Conservation (phyloP, 1,139 yeast species). For the Scheffersomyces parashehatae region DNA sequence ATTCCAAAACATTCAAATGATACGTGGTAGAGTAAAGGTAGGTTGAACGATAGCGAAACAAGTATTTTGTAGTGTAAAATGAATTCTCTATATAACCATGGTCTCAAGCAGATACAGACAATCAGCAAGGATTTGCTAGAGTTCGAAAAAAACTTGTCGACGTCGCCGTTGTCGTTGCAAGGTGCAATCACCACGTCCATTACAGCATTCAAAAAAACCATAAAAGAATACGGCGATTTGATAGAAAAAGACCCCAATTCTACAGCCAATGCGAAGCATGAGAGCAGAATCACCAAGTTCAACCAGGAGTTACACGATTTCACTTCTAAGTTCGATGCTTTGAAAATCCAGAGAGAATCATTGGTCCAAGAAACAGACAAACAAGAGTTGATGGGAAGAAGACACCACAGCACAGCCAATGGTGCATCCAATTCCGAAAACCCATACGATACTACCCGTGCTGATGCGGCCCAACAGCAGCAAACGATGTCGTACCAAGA, state of each 20-base stretch:
- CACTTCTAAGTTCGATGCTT: slow-evolving; percentile 56
- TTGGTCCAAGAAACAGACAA: slow-evolving; percentile 51
- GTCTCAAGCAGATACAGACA: slow-evolving; percentile 78
- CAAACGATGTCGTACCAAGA: slow-evolving; percentile 51
- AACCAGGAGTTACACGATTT: slow-evolving; percentile 59
- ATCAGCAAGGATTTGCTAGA: slow-evolving; percentile 65
- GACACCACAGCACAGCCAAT: slow-evolving; percentile 28
- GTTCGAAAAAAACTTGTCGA: slow-evolving; percentile 66
- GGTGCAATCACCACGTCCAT: slow-evolving; percentile 85
- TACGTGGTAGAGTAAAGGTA: background rate
- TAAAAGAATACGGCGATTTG: slow-evolving; percentile 73
- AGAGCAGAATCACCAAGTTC: slow-evolving; percentile 61
- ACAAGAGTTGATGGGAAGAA: slow-evolving; percentile 63
- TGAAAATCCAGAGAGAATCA: slow-evolving; percentile 68
- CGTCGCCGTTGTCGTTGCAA: slow-evolving; percentile 74
- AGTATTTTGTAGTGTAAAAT: slow-evolving; percentile 6
- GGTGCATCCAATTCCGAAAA: slow-evolving; percentile 49
- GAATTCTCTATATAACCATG: slow-evolving; percentile 90
- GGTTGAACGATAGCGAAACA: too few relatives aligned
- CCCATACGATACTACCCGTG: slow-evolving; percentile 48
- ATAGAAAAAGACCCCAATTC: slow-evolving; percentile 60
- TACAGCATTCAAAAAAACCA: slow-evolving; percentile 71
- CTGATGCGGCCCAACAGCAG: slow-evolving; percentile 25
- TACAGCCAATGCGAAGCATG: slow-evolving; percentile 62
- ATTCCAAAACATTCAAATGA: background rate